Evolutionary conservation across 2,329 filamentous ascomycete genomes (phyloP).

Genomic region (Botryotinia narcissicola): DNA sequence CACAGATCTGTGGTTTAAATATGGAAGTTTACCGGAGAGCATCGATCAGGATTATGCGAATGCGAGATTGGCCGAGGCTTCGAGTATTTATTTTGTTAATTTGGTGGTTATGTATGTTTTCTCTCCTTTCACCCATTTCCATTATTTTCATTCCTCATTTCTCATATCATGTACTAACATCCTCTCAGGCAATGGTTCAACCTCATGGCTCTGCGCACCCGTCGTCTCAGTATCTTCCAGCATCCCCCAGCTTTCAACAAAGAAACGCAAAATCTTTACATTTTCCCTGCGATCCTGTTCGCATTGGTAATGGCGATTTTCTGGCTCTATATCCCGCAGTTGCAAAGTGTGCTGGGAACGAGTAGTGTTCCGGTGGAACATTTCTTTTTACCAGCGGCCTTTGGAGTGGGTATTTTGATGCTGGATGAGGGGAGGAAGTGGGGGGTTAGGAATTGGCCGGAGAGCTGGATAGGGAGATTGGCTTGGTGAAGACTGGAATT

Average conservation of each 20-base stretch:
- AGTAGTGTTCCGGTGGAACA: slow-evolving; percentile 64
- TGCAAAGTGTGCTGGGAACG: slow-evolving; percentile 60
- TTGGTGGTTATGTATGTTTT: slow-evolving; percentile 63
- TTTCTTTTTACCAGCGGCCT: slow-evolving; percentile 72
- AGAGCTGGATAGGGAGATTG: slow-evolving; percentile 54
- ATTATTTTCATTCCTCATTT: background rate
- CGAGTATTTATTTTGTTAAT: slow-evolving; percentile 70
- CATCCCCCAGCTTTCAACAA: slow-evolving; percentile 66
- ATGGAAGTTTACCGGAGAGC: slow-evolving; percentile 48
- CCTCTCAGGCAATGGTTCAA: slow-evolving; percentile 62
- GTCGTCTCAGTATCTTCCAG: slow-evolving; percentile 64
- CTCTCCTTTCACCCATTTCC: no score
- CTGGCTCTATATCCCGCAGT: slow-evolving; percentile 62
- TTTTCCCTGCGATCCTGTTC: slow-evolving; percentile 70
- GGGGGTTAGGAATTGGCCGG: slow-evolving; percentile 56
- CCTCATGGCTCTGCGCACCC: slow-evolving; percentile 61
- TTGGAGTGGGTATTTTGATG: slow-evolving; percentile 61
- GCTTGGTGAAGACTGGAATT: slow-evolving; percentile 54
- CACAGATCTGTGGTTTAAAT: slow-evolving; percentile 61
- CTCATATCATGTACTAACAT: background rate
- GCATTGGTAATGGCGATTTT: slow-evolving; percentile 65
- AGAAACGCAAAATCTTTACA: slow-evolving; percentile 55
- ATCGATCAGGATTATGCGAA: slow-evolving; percentile 51
- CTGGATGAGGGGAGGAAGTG: slow-evolving; percentile 66
- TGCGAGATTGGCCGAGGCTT: slow-evolving; percentile 41